Conservation (phyloP, 2,329 filamentous ascomycete species). For the Colletotrichum caudatum region DNA sequence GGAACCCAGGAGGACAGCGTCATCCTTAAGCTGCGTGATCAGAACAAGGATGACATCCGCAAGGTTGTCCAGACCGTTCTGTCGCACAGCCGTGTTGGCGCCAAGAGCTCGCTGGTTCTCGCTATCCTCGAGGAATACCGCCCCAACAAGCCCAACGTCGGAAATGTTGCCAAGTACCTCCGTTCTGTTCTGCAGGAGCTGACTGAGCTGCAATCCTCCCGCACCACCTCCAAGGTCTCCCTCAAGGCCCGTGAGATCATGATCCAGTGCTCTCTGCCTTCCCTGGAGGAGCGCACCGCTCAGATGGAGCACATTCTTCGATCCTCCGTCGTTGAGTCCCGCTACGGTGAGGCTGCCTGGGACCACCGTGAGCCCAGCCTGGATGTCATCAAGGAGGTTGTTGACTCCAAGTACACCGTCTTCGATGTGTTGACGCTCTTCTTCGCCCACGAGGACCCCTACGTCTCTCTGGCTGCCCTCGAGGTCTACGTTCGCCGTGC, state of each 20-base stretch:
- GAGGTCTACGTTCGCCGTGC: constrained; percentile 97
- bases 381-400: constrained; percentile 94
- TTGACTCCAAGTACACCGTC: constrained; percentile 98
- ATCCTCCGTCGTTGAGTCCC: constrained; percentile 95
- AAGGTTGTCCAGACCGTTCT: constrained; percentile 90
- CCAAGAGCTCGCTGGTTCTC: constrained; percentile 93
- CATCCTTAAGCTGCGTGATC: constrained; percentile 91
- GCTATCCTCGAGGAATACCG: constrained; percentile 95
- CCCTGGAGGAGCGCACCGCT: constrained; percentile 90
- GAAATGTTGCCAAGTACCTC: constrained; percentile 90
- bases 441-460: constrained; percentile 93
- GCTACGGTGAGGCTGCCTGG: constrained; percentile 96
- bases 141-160: constrained; percentile 91
- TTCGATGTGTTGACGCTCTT: constrained; percentile 96
- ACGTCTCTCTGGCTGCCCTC: constrained; percentile 92
- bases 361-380: constrained; percentile 94
- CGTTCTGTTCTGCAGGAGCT: constrained; percentile 85
- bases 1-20: constrained; percentile 92
- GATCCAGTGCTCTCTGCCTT: constrained; percentile 96
- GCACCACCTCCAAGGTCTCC: constrained; percentile 90
- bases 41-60: constrained; percentile 91
- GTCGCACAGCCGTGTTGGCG: constrained; percentile 90
- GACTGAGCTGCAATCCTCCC: constrained; percentile 87
- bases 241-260: constrained; percentile 97
- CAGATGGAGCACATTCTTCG: constrained; percentile 99